A percentile compares a stretch with the other conserved stretches of the same genome.
Evolutionary conservation across 225 moss, liverwort and hornwort genomes (phyloP).

Genomic region (Polytrichum commune): DNA sequence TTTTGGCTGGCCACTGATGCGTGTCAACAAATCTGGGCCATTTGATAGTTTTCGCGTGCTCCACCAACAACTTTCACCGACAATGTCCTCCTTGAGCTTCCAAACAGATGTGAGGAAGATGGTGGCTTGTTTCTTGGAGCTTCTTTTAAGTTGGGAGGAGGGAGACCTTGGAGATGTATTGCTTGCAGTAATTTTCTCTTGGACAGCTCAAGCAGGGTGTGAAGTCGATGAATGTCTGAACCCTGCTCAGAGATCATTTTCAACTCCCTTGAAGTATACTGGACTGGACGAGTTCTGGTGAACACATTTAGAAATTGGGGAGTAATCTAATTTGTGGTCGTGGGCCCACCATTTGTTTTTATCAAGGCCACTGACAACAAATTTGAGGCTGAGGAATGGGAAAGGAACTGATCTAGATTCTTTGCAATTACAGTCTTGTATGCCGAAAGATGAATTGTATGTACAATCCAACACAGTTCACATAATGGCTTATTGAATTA

Average conservation of each 20-base stretch:
- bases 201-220: constrained; percentile 16
- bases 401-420: neutral
- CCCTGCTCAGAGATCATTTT: constrained; percentile 2
- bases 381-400: neutral
- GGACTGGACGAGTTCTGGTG: constrained; percentile 4
- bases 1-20: constrained; percentile 63
- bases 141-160: neutral
- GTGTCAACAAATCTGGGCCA: constrained; percentile 28
- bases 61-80: constrained; percentile 17
- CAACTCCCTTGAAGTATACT: constrained; percentile 7
- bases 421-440: neutral
- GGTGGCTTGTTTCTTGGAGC: constrained; percentile 10
- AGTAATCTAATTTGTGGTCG: constrained; percentile 2
- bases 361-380: neutral
- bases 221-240: constrained; percentile 15
- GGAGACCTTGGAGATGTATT: constrained; percentile 11
- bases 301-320: neutral
- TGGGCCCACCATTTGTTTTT: neutral
- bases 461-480: neutral
- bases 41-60: constrained; percentile 23
- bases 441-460: neutral
- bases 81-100: constrained; percentile 3
- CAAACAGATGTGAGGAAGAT: constrained; percentile 11
- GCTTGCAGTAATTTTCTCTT: constrained; percentile 8
- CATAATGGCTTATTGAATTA: neutral